These are phyloP conservation scores for Eurotiales sp. DNA, from an alignment of 2,329 filamentous ascomycete genomes.

Conservation along the genomic window DNA sequence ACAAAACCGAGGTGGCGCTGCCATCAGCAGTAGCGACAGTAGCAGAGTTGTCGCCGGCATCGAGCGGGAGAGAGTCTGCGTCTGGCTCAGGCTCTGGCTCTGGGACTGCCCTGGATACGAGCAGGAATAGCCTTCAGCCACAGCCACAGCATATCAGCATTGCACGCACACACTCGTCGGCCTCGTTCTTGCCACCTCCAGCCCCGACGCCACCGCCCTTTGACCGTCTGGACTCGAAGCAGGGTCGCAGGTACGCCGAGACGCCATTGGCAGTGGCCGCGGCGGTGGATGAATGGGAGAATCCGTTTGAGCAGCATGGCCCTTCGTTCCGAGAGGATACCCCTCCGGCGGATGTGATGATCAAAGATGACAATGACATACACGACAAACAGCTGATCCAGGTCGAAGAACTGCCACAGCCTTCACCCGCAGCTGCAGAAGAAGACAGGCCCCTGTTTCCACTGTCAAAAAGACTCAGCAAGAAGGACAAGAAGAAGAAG, in stretches of 20 bases:
- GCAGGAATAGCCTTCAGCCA: not conserved
- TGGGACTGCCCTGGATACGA: too few species aligned
- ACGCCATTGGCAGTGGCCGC: conserved; percentile 11
- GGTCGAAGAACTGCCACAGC: too few species aligned
- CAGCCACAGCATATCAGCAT: not conserved
- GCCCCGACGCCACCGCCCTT: conserved; percentile 29
- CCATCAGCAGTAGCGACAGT: not conserved
- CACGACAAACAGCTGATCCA: not conserved
- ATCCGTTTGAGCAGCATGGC: conserved; percentile 10
- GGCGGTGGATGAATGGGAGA: conserved; percentile 11
- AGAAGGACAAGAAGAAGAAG: conserved; percentile 29
- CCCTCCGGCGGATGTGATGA: not conserved
- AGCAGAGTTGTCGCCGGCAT: not conserved
- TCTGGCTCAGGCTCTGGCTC: conserved; percentile 11
- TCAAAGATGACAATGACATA: not conserved
- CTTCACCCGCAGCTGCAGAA: conserved; percentile 7
- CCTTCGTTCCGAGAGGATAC: not conserved
- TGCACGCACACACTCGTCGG: conserved; percentile 3
- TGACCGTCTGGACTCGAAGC: conserved; percentile 14
- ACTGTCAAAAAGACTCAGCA: conserved; percentile 23
- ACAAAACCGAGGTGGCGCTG: not conserved
- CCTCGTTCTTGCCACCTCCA: conserved; percentile 24
- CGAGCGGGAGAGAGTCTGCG: conserved; percentile 16
- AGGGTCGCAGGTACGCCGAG: conserved; percentile 10
- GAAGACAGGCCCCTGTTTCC: conserved; percentile 3